phyloP scores from a whole-genome alignment of 2,329 filamentous ascomycete species.

The Aspergillus terreus region DNA sequence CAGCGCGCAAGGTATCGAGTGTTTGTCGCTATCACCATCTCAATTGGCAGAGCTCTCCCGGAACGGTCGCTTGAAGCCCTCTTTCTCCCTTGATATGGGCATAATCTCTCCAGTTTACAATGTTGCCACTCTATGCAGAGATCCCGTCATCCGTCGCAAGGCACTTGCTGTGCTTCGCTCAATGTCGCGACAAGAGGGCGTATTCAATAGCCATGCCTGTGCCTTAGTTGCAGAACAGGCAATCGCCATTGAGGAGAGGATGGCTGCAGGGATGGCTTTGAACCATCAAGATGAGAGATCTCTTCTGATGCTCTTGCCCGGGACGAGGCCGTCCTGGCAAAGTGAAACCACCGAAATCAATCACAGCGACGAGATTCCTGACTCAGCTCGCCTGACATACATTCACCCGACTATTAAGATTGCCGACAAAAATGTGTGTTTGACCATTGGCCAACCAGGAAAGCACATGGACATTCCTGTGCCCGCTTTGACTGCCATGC shows the following conservation, averaged over 20 bases:
- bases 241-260: slow-evolving; percentile 19
- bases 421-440: slow-evolving; percentile 1
- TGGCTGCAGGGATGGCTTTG: background rate
- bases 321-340: background rate
- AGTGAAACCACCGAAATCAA: background rate
- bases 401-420: slow-evolving; percentile 6
- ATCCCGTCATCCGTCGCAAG: slow-evolving; percentile 24
- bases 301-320: background rate
- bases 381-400: slow-evolving; percentile 3
- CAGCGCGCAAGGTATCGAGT: background rate
- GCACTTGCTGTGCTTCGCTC: slow-evolving; percentile 23
- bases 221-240: slow-evolving; percentile 19
- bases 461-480: background rate
- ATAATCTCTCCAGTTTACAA: slow-evolving; percentile 24
- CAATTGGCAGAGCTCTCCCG: background rate
- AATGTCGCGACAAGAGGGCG: slow-evolving; percentile 19
- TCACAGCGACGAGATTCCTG: slow-evolving; percentile 4
- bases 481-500: slow-evolving; percentile 4
- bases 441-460: slow-evolving; percentile 2
- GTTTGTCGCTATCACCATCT: slow-evolving; percentile 1
- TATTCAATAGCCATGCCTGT: slow-evolving; percentile 18
- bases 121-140: slow-evolving; percentile 26
- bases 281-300: background rate
- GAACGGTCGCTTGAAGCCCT: slow-evolving; percentile 2
- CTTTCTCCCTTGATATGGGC: slow-evolving; percentile 28